phyloP scores from a whole-genome alignment of 352 stramenopile genomes.

The Globisporangium acanthophoron region DNA sequence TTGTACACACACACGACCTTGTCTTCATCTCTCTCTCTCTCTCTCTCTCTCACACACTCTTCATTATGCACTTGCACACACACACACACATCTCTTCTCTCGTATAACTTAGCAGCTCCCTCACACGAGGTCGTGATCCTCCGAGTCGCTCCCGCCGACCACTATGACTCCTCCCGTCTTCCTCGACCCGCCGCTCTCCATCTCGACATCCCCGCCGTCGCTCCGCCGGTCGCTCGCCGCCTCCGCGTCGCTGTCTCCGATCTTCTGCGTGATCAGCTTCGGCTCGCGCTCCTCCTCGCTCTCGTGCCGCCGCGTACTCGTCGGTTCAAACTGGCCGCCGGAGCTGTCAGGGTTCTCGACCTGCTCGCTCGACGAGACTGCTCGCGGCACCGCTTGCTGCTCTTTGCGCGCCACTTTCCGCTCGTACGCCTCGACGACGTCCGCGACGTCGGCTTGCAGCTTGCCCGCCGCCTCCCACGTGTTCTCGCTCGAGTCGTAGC shows the following conservation, averaged over 20 bases:
- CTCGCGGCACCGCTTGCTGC: background rate
- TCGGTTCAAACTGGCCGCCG: background rate
- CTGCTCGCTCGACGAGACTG: background rate
- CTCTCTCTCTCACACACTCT: background rate
- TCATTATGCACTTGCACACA: too few relatives aligned
- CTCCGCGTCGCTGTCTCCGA: background rate
- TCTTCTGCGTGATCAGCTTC: background rate
- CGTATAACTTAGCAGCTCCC: background rate
- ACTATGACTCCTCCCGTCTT: constrained; percentile 11
- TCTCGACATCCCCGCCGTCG: background rate
- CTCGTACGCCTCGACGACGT: constrained; percentile 58
- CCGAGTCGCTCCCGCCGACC: constrained; percentile 3
- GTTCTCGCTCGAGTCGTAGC: constrained; percentile 56
- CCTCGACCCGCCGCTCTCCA: constrained; percentile 10
- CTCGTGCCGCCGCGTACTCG: background rate
- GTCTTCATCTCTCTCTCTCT: background rate
- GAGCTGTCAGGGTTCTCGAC: background rate
- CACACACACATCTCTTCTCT: background rate
- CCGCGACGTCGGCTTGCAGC: constrained; percentile 41
- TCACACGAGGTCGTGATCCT: background rate
- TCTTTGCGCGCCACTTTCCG: constrained; percentile 4
- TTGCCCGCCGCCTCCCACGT: constrained; percentile 55
- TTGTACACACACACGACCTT: background rate
- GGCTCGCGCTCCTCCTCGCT: background rate
- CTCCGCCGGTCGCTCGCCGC: background rate